phyloP scores from a whole-genome alignment of 2,329 filamentous ascomycete genomes.

The Neospermospora avenae region DNA sequence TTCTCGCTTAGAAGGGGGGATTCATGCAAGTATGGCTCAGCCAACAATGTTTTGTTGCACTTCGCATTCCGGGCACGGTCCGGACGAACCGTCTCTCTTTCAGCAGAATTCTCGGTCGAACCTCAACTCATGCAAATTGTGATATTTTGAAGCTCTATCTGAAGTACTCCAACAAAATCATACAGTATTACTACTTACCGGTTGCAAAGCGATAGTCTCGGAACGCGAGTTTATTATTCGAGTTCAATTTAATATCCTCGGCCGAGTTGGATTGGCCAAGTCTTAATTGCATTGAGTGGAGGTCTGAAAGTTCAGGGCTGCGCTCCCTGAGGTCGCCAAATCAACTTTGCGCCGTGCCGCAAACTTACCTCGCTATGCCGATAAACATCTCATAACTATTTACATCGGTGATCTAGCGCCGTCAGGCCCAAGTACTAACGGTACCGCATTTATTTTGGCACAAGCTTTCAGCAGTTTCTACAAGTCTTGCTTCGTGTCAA shows the following conservation, averaged over 20 bases:
- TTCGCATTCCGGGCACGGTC: background rate
- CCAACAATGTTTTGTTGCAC: background rate
- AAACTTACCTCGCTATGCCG: background rate
- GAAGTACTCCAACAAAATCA: too few species aligned
- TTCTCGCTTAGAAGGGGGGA: background rate
- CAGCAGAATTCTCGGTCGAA: too few species aligned
- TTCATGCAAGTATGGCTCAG: background rate
- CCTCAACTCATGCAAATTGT: too few species aligned
- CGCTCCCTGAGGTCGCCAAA: background rate
- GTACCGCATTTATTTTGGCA: background rate
- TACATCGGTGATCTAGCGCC: too few species aligned
- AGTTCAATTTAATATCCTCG: too few species aligned
- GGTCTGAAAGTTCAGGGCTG: background rate
- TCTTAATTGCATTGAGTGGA: background rate
- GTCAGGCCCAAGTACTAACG: background rate
- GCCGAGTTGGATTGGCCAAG: too few species aligned
- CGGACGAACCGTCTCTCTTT: background rate
- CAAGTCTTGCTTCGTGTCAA: background rate
- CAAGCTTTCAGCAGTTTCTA: background rate
- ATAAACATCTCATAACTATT: too few species aligned
- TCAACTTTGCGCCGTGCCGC: background rate
- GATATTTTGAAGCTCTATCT: too few species aligned
- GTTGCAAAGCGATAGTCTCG: too few species aligned
- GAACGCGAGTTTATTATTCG: too few species aligned
- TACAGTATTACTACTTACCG: too few species aligned